Percentiles rank a stretch among this genome's conserved stretches.
Evolutionary conservation across 2,329 filamentous ascomycete genomes (phyloP).

Genomic region (Alternaria triticimaculans): DNA sequence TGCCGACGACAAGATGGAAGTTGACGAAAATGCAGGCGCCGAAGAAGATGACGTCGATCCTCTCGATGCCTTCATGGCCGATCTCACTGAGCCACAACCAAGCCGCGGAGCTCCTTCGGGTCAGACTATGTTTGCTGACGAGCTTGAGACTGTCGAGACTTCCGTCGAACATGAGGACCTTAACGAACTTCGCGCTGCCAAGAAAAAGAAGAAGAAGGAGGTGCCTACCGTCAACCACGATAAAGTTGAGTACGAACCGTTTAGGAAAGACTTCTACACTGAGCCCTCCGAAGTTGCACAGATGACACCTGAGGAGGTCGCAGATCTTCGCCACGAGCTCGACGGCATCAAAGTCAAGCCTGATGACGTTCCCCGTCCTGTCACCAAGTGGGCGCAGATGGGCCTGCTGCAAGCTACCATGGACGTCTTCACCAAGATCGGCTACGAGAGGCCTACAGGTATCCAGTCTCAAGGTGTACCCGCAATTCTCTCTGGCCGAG

Average conservation of each 20-base stretch:
- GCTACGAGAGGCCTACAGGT: slow-evolving; percentile 87
- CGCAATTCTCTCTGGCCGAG: slow-evolving; percentile 92
- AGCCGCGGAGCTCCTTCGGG: slow-evolving; percentile 67
- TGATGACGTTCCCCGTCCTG: slow-evolving; percentile 87
- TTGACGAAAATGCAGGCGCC: slow-evolving; percentile 55
- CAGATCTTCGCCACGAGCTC: slow-evolving; percentile 81
- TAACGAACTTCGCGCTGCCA: slow-evolving; percentile 60
- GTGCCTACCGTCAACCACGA: slow-evolving; percentile 86
- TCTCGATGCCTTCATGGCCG: slow-evolving; percentile 95
- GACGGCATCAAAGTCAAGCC: slow-evolving; percentile 87
- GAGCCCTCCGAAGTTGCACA: slow-evolving; percentile 84
- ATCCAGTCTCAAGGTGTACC: slow-evolving; percentile 97
- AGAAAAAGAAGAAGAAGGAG: slow-evolving; percentile 95
- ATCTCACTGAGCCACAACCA: slow-evolving; percentile 53
- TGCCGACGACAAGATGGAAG: slow-evolving; percentile 60
- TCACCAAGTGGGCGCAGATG: slow-evolving; percentile 96
- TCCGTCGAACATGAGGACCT: slow-evolving; percentile 66
- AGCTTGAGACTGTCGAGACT: slow-evolving; percentile 72
- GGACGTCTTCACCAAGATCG: slow-evolving; percentile 80
- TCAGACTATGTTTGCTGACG: slow-evolving; percentile 86
- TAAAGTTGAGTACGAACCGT: slow-evolving; percentile 83
- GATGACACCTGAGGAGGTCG: slow-evolving; percentile 84
- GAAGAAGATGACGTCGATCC: slow-evolving; percentile 83
- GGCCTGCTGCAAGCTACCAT: slow-evolving; percentile 86
- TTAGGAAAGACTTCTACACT: slow-evolving; percentile 94